These are phyloP conservation scores for Dacryopinax spathularia DNA, from an alignment of 768 basidiomycete species.

Conservation along the genomic window DNA sequence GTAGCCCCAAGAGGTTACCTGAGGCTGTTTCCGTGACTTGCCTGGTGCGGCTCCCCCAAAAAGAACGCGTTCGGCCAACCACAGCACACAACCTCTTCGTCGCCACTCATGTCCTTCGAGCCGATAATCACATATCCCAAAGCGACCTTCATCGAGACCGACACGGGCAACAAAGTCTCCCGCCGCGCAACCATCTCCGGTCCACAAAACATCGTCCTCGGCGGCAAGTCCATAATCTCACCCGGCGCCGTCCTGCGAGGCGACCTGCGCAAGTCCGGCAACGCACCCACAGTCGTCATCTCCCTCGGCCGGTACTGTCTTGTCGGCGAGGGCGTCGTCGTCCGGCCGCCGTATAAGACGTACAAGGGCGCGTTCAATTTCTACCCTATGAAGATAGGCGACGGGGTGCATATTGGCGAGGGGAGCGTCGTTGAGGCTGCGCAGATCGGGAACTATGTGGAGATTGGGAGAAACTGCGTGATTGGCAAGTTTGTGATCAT, in stretches of 20 bases:
- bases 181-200: conserved; percentile 82
- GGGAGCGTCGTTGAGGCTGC: conserved; percentile 84
- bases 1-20: too few relatives aligned
- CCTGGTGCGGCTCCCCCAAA: too few relatives aligned
- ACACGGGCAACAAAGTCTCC: conserved; percentile 93
- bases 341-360: conserved; percentile 81
- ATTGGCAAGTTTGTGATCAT: conserved; percentile 95
- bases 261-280: conserved; percentile 75
- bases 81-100: too few relatives aligned
- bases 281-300: conserved; percentile 87
- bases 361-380: conserved; percentile 89
- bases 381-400: conserved; percentile 94
- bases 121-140: not conserved
- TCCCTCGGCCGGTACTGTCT: conserved; percentile 86
- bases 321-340: conserved; percentile 76
- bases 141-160: conserved; percentile 18
- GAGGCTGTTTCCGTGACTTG: too few relatives aligned
- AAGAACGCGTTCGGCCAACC: too few relatives aligned
- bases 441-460: conserved; percentile 82
- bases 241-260: conserved; percentile 83
- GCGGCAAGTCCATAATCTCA: conserved; percentile 92
- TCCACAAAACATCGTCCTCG: conserved; percentile 91
- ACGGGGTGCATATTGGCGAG: conserved; percentile 89
- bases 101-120: not conserved
- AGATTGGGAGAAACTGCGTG: conserved; percentile 90